A percentile compares a stretch with the other conserved stretches of the same genome.
Evolutionary conservation across 495 filamentous ascomycete genomes (phyloP).

Genomic region (Sabuloglossum arenarium): DNA sequence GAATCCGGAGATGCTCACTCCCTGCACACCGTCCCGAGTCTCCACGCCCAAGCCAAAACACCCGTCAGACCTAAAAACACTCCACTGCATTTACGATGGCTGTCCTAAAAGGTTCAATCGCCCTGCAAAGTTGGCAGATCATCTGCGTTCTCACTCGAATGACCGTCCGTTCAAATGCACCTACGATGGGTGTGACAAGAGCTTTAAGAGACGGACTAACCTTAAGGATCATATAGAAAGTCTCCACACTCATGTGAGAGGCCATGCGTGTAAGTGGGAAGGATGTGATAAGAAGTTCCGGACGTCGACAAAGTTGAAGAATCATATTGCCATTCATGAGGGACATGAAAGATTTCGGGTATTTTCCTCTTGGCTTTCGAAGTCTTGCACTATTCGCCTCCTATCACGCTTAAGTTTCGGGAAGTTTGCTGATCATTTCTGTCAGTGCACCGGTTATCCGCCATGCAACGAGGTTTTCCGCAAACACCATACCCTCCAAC

Average conservation of each 20-base stretch:
- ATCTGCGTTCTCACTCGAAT: constrained; percentile 59
- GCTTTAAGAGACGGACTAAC: constrained; percentile 63
- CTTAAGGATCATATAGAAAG: constrained; percentile 65
- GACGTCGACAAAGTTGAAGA: constrained; percentile 47
- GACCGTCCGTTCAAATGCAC: constrained; percentile 55
- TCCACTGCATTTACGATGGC: constrained; percentile 42
- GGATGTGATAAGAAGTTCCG: constrained; percentile 66
- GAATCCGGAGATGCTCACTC: neutral
- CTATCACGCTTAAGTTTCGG: neutral
- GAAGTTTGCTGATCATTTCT: constrained; percentile 20
- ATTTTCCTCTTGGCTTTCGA: neutral
- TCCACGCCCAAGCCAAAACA: neutral
- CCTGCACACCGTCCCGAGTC: neutral
- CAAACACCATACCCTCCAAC: constrained; percentile 69
- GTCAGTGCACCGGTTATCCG: constrained; percentile 46
- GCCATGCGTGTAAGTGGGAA: constrained; percentile 45
- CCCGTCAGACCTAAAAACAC: constrained; percentile 53
- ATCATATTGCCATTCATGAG: constrained; percentile 47
- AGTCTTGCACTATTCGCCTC: neutral
- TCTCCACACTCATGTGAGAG: constrained; percentile 49
- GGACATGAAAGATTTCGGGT: constrained; percentile 24
- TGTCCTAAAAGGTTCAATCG: constrained; percentile 77
- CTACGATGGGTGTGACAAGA: constrained; percentile 49
- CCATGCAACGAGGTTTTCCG: constrained; percentile 64
- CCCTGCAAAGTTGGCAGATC: constrained; percentile 55